Evolutionary conservation across 345 rosid genomes (phyloP).

Genomic region (Salix udensis): DNA sequence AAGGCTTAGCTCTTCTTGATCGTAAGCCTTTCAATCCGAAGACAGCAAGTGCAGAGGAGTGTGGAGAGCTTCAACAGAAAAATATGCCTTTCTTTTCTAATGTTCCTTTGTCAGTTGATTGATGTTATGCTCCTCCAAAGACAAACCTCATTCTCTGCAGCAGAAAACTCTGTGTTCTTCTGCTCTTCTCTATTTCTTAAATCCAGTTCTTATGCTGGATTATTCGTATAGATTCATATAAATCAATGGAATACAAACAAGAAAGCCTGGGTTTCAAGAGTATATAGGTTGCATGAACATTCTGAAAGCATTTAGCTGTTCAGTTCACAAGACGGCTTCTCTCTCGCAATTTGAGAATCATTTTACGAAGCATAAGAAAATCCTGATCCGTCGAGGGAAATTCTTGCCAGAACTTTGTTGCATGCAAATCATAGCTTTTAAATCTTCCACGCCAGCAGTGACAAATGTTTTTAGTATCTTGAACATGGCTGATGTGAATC

Average conservation of each 20-base stretch:
- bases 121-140: background rate
- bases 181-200: background rate
- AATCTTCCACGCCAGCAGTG: background rate
- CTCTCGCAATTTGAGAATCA: background rate
- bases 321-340: background rate
- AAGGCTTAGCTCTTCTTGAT: constrained; percentile 46
- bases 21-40: constrained; percentile 32
- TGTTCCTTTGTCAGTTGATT: constrained; percentile 31
- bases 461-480: background rate
- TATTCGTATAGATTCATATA: background rate
- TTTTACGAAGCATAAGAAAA: background rate
- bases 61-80: constrained; percentile 49
- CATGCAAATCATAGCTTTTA: background rate
- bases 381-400: background rate
- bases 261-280: background rate
- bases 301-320: background rate
- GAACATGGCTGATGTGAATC: background rate
- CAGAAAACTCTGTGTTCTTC: background rate
- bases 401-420: background rate
- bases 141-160: background rate
- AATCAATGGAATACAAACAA: background rate
- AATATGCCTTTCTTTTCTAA: constrained; percentile 50
- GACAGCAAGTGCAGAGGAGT: constrained; percentile 28
- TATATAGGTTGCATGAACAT: background rate
- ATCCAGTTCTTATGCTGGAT: background rate